Evolutionary conservation across 768 basidiomycete genomes (phyloP).

Genomic region (Scleroderma bovista): DNA sequence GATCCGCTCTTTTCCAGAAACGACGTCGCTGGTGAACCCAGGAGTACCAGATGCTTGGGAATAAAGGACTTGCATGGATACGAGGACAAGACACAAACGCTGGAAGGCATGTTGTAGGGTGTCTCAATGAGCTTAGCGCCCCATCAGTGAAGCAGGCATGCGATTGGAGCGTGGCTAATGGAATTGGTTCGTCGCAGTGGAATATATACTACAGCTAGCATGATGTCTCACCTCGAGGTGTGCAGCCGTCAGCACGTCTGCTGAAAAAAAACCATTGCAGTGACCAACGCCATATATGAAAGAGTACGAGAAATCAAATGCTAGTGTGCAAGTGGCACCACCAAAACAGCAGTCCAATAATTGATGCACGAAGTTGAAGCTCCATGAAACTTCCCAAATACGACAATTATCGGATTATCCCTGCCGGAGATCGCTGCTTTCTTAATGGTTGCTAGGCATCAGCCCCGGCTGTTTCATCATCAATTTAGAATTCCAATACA

Average conservation of each 20-base stretch:
- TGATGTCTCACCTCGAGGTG: conserved; percentile 1
- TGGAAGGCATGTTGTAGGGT: neutral
- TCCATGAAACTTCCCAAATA: neutral
- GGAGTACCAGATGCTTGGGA: conserved; percentile 8
- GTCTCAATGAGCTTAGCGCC: neutral
- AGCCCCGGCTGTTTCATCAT: too few species aligned
- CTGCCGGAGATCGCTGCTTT: conserved; percentile 30
- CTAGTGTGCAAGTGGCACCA: too few species aligned
- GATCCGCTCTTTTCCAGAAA: conserved; percentile 34
- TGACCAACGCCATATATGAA: too few species aligned
- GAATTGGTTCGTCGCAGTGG: neutral
- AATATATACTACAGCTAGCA: neutral
- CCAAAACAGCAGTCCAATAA: too few species aligned
- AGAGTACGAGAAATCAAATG: too few species aligned
- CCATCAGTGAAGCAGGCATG: neutral
- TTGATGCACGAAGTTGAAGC: too few species aligned
- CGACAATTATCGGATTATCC: conserved; percentile 29
- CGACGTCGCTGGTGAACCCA: conserved; percentile 14
- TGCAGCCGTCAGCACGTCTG: neutral
- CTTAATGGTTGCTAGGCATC: conserved; percentile 39
- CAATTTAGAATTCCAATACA: too few species aligned
- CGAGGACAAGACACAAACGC: neutral
- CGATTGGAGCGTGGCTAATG: neutral
- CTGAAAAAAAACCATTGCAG: neutral
- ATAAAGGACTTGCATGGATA: conserved; percentile 12